Base-by-base conservation (phyloP, 2,329 filamentous ascomycete species). In the Aspergillus udagawae region DNA sequence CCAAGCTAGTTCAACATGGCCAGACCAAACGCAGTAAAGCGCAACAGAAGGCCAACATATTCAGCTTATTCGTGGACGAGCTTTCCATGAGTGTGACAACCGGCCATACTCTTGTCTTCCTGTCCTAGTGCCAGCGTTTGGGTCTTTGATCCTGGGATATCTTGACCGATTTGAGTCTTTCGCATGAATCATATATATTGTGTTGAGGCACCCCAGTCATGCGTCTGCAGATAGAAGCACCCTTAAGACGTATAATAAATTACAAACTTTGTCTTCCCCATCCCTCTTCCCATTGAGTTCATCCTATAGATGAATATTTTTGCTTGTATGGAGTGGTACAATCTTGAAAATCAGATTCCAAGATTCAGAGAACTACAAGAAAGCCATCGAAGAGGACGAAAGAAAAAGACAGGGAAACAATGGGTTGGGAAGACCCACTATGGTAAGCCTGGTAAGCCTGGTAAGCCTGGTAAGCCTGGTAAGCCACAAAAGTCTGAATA, bases 161-260 rank as follows among this genome's bases (percentile, higher is more conserved):
- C 28, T 27, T 21, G 8, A 38, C 52, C 56, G 51, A 54, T 41
- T 51, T 35, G 41, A 35, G 25, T 27, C 54, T 28, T 27, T 53
- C 54, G 52, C 54, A 48, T 61, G 52, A 21, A 44, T 12, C n/a
- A 44, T 44, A 1, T 44, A 23, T 44, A 21, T 38, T 6, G 14
- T 17, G 32, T 12, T 2, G 10, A 14, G 17, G 41, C n/a, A 44
- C 41, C 4, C 41, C n/a, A 20, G n/a, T 20, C 10, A 21, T 21
- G n/a, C 41, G 17, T 10, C 17, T 44, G 41, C n/a, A 21, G 41
- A 17, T 35, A 38, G 32, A 17, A 38, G 32, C 32, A 38, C 32
- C 6, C 5, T 38, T 38, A 17, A 12, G 3, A 29, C 4, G 28
- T 10, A 38, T 3, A 17, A 14, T 38, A 7, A 38, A 38, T 17